Percentiles rank a stretch among this genome's conserved stretches.
These are phyloP conservation scores for Verticillium klebahnii DNA, from an alignment of 2,329 filamentous ascomycete species.

Conservation along the genomic window DNA sequence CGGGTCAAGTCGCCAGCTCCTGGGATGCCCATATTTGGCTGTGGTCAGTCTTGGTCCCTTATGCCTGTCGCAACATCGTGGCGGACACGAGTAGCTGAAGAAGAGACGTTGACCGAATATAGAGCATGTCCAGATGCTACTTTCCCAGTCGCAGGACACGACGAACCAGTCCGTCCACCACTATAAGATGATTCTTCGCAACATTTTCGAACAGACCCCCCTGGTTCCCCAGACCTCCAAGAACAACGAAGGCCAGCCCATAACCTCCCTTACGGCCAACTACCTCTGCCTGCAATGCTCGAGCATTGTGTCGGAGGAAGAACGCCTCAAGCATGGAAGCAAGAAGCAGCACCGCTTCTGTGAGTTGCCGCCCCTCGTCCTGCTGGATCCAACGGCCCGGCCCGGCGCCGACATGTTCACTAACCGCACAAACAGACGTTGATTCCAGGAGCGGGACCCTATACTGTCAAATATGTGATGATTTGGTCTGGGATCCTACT, in stretches of 20 bases:
- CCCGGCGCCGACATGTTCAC: constrained; percentile 2
- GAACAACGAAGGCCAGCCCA: constrained; percentile 47
- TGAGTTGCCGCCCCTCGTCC: constrained; percentile 31
- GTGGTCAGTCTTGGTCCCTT: constrained; percentile 43
- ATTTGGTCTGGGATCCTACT: constrained; percentile 78
- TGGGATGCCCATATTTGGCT: constrained; percentile 58
- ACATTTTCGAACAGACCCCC: constrained; percentile 64
- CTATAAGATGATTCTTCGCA: constrained; percentile 67
- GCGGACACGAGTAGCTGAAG: constrained; percentile 4
- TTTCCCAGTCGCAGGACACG: constrained; percentile 56
- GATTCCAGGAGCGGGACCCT: constrained; percentile 71
- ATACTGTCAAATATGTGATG: constrained; percentile 78
- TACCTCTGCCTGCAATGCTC: constrained; percentile 73
- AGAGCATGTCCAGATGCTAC: constrained; percentile 70
- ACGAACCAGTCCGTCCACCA: constrained; percentile 66
- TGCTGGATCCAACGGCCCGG: background rate
- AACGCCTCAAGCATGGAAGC: constrained; percentile 61
- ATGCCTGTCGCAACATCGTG: constrained; percentile 2
- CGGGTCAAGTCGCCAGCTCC: constrained; percentile 56
- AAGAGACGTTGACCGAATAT: constrained; percentile 8
- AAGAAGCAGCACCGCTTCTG: constrained; percentile 71
- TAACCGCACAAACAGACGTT: constrained; percentile 52
- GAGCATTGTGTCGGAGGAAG: constrained; percentile 60
- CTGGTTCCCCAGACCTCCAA: constrained; percentile 63
- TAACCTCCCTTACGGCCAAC: constrained; percentile 61